Base-by-base conservation (phyloP, 768 basidiomycete genomes). In the Punctularia strigosozonata region DNA sequence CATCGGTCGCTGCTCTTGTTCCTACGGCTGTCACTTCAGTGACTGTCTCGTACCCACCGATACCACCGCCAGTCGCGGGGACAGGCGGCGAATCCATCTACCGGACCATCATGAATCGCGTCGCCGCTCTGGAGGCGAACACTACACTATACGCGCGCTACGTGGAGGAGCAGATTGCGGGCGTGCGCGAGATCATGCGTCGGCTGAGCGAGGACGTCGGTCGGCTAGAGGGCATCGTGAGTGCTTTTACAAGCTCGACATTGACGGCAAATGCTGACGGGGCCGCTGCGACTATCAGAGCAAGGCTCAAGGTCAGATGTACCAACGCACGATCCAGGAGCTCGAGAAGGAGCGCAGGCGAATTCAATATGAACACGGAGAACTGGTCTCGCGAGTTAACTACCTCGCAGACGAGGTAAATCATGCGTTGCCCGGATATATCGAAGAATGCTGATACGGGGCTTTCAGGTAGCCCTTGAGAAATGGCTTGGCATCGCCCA, bases 101-200 rank as follows among this genome's bases (percentile, higher is more conserved):
- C 50, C 81, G 90, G 6, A 87, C 82, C 10, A 99, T 98, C 48
- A 92, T 92, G 77, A 94, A 95, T 48, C 80, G 91, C 5, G 69
- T 99, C 8, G 73, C 75, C 2, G 73, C 76, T 5, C 69, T 98
- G 12, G 92, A 98, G 57, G 71, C 72, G 6, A 95, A 92, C 49
- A 83, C 90, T 35, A 87, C 87, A 0, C 66, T 97, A 3, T 81
- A 87, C 31, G 71, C 78, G 17, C 59, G 77, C 14, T 98, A 95
- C 53, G 78, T 95, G 10, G 90, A 91, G 49, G 89, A 92, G 52
- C 94, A 98, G 51, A 83, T 79, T 0, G 57, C 69, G 12, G 73
- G 76, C 22, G 71, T 95, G 15, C 64, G 87, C 4, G 80, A 83
- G 25, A 69, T 87, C 35, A 64, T 97, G 24, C 69, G 69, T 40